Conservation (phyloP, 306 rosid genomes). For the Quercus gilva region DNA sequence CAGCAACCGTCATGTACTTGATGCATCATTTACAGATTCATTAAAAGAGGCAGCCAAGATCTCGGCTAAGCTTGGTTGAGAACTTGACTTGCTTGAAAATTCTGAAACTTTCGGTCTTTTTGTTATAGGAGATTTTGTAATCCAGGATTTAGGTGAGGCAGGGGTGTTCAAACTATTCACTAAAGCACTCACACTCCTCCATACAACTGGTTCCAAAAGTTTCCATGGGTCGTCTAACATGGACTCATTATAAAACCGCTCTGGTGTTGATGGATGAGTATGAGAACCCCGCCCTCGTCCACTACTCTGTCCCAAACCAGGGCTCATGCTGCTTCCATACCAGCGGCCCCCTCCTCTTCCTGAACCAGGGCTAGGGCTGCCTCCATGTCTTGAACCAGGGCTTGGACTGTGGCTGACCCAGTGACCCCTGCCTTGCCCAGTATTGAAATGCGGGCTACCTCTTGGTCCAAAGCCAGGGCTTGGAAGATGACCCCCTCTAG, state of each 20-base stretch:
- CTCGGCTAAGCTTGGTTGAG: constrained; percentile 88
- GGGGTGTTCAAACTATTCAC: constrained; percentile 6
- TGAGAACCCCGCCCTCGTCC: constrained; percentile 49
- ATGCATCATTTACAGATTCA: constrained; percentile 43
- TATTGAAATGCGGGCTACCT: constrained; percentile 26
- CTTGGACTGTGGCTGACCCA: constrained; percentile 41
- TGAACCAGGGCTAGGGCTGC: constrained; percentile 35
- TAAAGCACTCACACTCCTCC: constrained; percentile 31
- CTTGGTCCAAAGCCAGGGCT: constrained; percentile 46
- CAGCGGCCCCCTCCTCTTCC: constrained; percentile 55
- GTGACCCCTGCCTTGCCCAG: constrained; percentile 35
- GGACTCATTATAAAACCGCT: constrained; percentile 49
- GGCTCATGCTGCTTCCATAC: constrained; percentile 24
- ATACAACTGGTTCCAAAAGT: constrained; percentile 47
- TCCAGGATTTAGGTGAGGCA: constrained; percentile 32
- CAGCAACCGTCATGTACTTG: constrained; percentile 35
- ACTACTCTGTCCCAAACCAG: constrained; percentile 46
- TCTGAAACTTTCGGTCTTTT: constrained; percentile 37
- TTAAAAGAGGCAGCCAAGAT: constrained; percentile 72
- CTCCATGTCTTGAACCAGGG: constrained; percentile 41
- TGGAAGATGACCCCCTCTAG: constrained; percentile 28
- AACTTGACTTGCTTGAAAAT: constrained; percentile 32
- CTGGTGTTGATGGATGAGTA: constrained; percentile 30
- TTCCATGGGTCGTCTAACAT: constrained; percentile 97
- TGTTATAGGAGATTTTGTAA: constrained; percentile 27